Evolutionary conservation across 2,329 filamentous ascomycete species (phyloP), one percentile per base, ranked within the genome.

Genomic region (Calonectria hawksworthii): DNA sequence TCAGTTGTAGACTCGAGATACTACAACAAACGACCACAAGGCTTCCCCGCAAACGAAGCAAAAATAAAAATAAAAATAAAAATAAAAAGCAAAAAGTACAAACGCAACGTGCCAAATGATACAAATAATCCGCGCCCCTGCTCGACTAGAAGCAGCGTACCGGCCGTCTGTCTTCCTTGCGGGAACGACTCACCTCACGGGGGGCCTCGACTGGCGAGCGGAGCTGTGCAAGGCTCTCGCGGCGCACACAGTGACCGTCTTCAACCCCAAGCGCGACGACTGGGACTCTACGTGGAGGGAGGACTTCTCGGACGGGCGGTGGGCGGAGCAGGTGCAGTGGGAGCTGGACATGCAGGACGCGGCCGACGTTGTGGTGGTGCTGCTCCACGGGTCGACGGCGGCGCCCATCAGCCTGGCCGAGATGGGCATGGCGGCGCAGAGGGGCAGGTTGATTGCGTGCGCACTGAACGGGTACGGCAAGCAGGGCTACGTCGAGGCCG

Each of bases 361-460:
- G 1, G 90, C 90, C 0, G 86, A 89, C 77, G 79, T 93, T 7
- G 84, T 93, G 9, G 88, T 89, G 30, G 85, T 93, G 69, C 92
- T 90, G 81, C 91, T 93, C 71, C 87, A 90, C 59, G 84, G 86
- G 1, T 83, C 76, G 3, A 91, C 90, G 0, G 84, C 86, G 61
- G 90, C 91, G 10, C 90, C 90, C 1, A 86, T 93, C 32, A 92
- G 89, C 41, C 82, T 94, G 79, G 82, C 93, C 56, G 92, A 94
- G 83, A 82, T 94, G 23, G 92, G 92, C 0, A 83, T 94, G 5
- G 89, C 85, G 63, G 88, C 88, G 3, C 83, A 79, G 21, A 67
- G 73, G 13, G 83, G 83, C 1, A 90, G 88, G 79, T 85, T 87
- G 1, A 83, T 93, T 14, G 91, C 93, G 0, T 88, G 89, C 52